Base-by-base conservation (phyloP, 2,329 filamentous ascomycete genomes). In the Colletotrichum aenigma region DNA sequence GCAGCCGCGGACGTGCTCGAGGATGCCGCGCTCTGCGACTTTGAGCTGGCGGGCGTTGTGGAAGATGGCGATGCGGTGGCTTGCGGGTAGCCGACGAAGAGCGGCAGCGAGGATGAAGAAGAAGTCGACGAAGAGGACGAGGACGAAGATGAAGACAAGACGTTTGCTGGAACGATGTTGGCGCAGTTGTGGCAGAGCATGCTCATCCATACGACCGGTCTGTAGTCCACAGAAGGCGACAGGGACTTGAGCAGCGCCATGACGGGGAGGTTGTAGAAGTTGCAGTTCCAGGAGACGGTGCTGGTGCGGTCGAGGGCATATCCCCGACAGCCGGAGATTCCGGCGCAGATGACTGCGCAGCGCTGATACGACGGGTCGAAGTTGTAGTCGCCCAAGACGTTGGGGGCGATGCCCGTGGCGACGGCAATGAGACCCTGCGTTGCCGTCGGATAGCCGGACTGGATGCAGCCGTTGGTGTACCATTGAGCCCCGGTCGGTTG, bases 301-400 rank as follows among this genome's bases (percentile, higher is more conserved):
- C 66, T 70, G 36, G 34, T 62, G 28, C 64, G 70, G 26, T 68
- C 70, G 15, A 68, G 70, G n/a, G 70, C 70, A 52, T 73, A 73
- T 16, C 70, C 70, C 24, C 52, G 62, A n/a, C 70, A 73, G 6
- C 64, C 70, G 4, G 52, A 12, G 28, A 69, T 28, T 4, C 70
- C 70, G 12, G 64, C 64, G 8, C 70, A 71, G 38, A 67, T 68
- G 52, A 43, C 65, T 2, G 48, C 70, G 36, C 70, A 68, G n/a
- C 65, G 70, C 13, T 72, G 70, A 28, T 72, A 72, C 32, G 34
- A 34, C 13, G 65, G 62, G 34, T 72, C 70, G 28, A 72, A 72
- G 34, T 72, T 66, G 70, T 28, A 72, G 65, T 72, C 65, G 12
- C 55, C 65, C 8, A 18, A 26, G 9, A 28, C 34, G 34, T 66